phyloP scores from a whole-genome alignment of 306 rosid genomes.

The Casuarina cunninghamiana region DNA sequence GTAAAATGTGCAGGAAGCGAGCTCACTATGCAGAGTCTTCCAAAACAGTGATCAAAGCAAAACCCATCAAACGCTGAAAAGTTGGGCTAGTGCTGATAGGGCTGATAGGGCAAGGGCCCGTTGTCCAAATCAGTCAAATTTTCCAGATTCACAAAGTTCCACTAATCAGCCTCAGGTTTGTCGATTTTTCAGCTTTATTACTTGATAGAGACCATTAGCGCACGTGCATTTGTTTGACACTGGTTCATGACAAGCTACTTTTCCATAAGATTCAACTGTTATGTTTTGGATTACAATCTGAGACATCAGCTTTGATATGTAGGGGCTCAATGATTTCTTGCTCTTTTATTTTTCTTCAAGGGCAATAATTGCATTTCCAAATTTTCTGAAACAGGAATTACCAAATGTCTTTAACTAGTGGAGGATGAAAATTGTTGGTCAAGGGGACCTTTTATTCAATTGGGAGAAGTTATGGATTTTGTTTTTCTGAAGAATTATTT shows the following conservation, averaged over 20 bases:
- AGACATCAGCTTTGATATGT: too few relatives aligned
- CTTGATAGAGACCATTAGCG: neutral
- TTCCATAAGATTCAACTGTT: neutral
- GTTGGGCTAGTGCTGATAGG: neutral
- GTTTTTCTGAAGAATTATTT: too few relatives aligned
- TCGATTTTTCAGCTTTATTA: slow-evolving; percentile 7
- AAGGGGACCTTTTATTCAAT: too few relatives aligned
- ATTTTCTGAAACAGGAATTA: too few relatives aligned
- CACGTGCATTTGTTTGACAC: neutral
- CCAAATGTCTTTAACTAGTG: too few relatives aligned
- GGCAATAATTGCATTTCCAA: too few relatives aligned
- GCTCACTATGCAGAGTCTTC: slow-evolving; percentile 34
- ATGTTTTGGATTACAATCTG: neutral
- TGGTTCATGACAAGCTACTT: neutral
- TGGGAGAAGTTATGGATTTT: too few relatives aligned
- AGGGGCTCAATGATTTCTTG: too few relatives aligned
- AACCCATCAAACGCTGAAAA: slow-evolving; percentile 1
- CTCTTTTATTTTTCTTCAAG: too few relatives aligned
- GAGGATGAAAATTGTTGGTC: too few relatives aligned
- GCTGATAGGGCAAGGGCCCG: neutral
- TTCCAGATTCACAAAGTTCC: slow-evolving; percentile 22
- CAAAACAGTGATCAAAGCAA: slow-evolving; percentile 3
- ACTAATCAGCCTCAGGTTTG: slow-evolving; percentile 31
- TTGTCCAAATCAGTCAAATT: neutral
- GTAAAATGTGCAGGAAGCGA: slow-evolving; percentile 36